Evolutionary conservation across 225 moss, liverwort and hornwort species (phyloP).

Genomic region (Thuidium tamariscinum): DNA sequence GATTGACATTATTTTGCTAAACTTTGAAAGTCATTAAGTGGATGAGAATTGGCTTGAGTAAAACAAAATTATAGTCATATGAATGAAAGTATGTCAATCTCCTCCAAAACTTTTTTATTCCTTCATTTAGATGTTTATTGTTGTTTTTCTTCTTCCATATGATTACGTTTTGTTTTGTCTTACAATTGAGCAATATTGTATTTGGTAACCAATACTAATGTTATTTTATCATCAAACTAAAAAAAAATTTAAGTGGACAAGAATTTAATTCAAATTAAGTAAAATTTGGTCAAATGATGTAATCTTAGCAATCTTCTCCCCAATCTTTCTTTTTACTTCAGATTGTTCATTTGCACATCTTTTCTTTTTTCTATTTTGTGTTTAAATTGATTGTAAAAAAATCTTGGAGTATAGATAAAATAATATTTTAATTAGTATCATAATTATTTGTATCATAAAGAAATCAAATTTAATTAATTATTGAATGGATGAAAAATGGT

Average conservation of each 20-base stretch:
- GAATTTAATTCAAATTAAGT: not conserved
- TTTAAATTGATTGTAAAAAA: not conserved
- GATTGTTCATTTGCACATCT: not conserved
- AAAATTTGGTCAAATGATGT: not conserved
- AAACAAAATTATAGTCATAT: not conserved
- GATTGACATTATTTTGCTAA: not conserved
- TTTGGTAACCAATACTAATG: no score
- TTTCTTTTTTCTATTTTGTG: not conserved
- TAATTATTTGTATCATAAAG: no score
- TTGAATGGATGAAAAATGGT: not conserved
- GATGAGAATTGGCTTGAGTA: not conserved
- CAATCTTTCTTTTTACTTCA: accelerated
- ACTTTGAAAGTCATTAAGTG: not conserved
- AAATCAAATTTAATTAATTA: not conserved
- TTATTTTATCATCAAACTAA: not conserved
- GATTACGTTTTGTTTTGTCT: not conserved
- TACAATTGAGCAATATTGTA: not conserved
- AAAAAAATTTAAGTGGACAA: not conserved
- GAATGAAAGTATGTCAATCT: not conserved
- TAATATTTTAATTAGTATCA: not conserved
- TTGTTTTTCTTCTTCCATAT: not conserved
- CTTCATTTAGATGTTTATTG: not conserved
- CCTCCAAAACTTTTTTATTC: accelerated
- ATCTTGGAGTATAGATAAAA: not conserved
- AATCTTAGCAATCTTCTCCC: not conserved